Base-by-base conservation (phyloP, 2,329 filamentous ascomycete genomes). In the Xylaria sp. region DNA sequence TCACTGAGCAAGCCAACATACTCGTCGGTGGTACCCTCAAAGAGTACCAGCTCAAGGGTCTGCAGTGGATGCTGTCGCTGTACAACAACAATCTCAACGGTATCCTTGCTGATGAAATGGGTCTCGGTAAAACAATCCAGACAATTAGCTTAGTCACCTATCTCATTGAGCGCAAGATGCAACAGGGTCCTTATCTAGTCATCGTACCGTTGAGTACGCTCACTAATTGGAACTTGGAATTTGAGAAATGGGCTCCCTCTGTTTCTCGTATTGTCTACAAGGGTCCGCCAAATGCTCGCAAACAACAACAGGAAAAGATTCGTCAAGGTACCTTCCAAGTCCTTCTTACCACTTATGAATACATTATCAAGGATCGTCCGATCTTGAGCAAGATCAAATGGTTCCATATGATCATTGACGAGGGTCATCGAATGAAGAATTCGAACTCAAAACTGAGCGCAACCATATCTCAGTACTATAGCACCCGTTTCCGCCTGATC, bases 61-160 rank as follows among this genome's bases (percentile, higher is more conserved):
- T 99, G 50, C 94, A 99, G 78, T 99, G 95, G 95, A 99, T 99
- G 95, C 89, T 99, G 64, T 99, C 95, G 14, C 85, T 99, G 14
- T 99, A 98, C 86, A 99, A 99, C 88, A 99, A 99, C 83, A 99
- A 97, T 79, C 87, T 99, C 69, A 99, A 99, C 77, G 95, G 95
- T 85, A 98, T 99, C 69, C 83, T 99, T 72, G 95, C 95, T 62
- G 95, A 99, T 73, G 95, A 99, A 80, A 99, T 99, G 95, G 95
- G 95, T 89, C 92, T 99, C 68, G 95, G 95, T 78, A 99, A 99
- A 82, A 99, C 95, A 0, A 99, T 99, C 71, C 95, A 99, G 79
- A 98, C 95, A 46, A 99, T 99, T 79, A 96, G 92, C 83, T 82
- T 99, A 79, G 91, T 99, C 73, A 97, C 94, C 2, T 96, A 99